These are phyloP conservation scores for Claviceps sp. DNA, from an alignment of 2,329 filamentous ascomycete genomes.

Conservation along the genomic window DNA sequence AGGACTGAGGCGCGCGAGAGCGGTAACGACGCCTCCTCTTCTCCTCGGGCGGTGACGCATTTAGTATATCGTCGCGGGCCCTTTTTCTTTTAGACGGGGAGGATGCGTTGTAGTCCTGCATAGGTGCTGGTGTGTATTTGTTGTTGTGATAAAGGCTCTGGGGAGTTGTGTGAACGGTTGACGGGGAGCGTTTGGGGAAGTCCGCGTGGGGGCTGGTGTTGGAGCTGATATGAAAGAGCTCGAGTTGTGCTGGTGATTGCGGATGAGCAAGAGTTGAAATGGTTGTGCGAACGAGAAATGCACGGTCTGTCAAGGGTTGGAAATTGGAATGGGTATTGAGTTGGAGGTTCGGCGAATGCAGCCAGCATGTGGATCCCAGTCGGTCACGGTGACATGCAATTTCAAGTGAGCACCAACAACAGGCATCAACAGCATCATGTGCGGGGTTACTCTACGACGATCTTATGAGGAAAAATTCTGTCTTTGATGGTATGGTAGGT, in stretches of 20 bases:
- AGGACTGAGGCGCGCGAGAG: slow-evolving; percentile 19
- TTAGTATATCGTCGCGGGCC: background rate
- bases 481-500: too few species aligned
- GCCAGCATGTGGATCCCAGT: too few species aligned
- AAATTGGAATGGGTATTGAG: too few species aligned
- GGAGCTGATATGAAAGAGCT: background rate
- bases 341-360: too few species aligned
- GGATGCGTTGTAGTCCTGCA: background rate
- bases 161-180: background rate
- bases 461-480: too few species aligned
- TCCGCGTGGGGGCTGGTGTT: background rate
- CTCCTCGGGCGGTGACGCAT: slow-evolving; percentile 13
- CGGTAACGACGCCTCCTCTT: slow-evolving; percentile 24
- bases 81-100: slow-evolving; percentile 10
- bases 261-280: background rate
- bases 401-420: too few species aligned
- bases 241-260: background rate
- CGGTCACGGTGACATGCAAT: too few species aligned
- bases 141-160: background rate
- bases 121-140: background rate
- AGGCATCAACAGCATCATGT: too few species aligned
- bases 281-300: background rate
- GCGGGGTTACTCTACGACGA: too few species aligned
- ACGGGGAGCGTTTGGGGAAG: background rate
- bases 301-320: too few species aligned